A percentile compares a stretch with the other conserved stretches of the same genome.
Evolutionary conservation across 305 asterid species (phyloP).

Genomic region (Rubia occidens): DNA sequence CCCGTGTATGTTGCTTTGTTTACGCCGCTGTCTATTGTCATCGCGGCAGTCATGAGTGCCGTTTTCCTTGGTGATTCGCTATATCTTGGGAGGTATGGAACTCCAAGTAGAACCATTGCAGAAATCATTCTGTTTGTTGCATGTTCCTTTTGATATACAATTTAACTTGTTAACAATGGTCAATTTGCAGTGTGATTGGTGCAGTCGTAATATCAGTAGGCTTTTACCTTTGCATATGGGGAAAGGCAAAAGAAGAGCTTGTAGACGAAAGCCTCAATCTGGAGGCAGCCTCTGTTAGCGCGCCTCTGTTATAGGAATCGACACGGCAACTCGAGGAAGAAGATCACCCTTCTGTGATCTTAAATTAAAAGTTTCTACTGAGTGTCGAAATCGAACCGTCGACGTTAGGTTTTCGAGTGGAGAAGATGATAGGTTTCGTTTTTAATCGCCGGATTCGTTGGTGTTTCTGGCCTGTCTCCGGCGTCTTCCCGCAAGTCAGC

Average conservation of each 20-base stretch:
- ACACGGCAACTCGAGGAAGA: neutral
- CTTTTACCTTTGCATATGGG: slow-evolving; percentile 78
- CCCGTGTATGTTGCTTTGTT: slow-evolving; percentile 32
- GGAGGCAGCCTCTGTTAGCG: neutral
- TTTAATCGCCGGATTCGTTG: no score
- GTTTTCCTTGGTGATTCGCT: slow-evolving; percentile 29
- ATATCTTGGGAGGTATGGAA: slow-evolving; percentile 30
- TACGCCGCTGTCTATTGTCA: slow-evolving; percentile 27
- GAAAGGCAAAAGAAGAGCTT: slow-evolving; percentile 56
- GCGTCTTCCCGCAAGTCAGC: no score
- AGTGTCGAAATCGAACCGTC: no score
- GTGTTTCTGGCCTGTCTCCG: no score
- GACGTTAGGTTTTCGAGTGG: no score
- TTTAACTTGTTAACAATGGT: neutral
- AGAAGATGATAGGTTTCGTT: no score
- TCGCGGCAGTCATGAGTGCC: slow-evolving; percentile 31
- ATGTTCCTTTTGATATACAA: neutral
- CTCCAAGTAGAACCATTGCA: neutral
- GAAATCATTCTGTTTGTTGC: neutral
- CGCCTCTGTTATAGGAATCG: slow-evolving; percentile 10
- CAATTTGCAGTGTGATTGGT: slow-evolving; percentile 49
- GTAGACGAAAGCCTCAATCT: slow-evolving; percentile 9
- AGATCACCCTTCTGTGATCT: neutral
- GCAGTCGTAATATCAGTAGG: slow-evolving; percentile 58
- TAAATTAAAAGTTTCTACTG: no score